phyloP scores from a whole-genome alignment of 2,329 filamentous ascomycete species.

The Trichoderma endophyticum region DNA sequence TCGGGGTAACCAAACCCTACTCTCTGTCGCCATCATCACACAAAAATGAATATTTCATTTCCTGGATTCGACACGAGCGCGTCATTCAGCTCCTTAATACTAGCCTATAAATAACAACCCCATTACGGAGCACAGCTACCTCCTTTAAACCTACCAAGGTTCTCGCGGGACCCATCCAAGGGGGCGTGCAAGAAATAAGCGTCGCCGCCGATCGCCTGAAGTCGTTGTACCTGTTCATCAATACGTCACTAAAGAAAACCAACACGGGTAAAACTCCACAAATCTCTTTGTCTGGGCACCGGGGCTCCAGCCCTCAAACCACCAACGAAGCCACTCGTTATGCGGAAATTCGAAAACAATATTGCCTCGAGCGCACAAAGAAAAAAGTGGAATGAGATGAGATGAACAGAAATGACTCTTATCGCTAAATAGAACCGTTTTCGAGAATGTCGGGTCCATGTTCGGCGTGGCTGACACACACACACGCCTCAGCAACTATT shows the following conservation, averaged over 20 bases:
- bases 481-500: background rate
- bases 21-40: background rate
- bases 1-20: background rate
- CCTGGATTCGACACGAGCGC: background rate
- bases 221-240: conserved; percentile 4
- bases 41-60: background rate
- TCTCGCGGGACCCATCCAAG: background rate
- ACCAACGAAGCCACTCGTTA: background rate
- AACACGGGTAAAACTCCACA: background rate
- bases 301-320: conserved; percentile 13
- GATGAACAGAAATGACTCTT: background rate
- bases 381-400: background rate
- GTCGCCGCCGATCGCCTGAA: conserved; percentile 4
- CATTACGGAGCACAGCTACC: background rate
- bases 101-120: conserved; percentile 10
- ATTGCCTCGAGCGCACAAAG: background rate
- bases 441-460: background rate
- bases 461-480: conserved; percentile 8
- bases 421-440: background rate
- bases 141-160: background rate
- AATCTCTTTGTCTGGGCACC: background rate
- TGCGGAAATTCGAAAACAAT: background rate
- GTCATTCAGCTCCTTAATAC: background rate
- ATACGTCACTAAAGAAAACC: conserved; percentile 6
- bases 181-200: background rate